Base-by-base conservation (phyloP, 2,329 filamentous ascomycete genomes). In the Neospermospora avenae region DNA sequence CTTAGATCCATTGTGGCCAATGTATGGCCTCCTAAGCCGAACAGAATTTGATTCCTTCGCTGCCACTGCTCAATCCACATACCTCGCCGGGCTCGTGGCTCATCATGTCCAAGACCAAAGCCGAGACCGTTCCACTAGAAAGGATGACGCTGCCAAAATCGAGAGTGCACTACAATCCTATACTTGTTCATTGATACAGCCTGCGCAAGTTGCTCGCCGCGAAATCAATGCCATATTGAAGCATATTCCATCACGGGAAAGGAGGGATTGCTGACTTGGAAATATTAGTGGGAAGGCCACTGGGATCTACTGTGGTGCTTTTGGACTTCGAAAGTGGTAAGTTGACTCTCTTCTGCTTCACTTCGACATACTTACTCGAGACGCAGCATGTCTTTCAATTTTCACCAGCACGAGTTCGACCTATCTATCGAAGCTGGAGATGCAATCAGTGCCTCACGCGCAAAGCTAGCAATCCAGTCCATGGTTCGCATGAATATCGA, bases 271-370 rank as follows among this genome's bases (percentile, higher is more conserved):
- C 37, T 35, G 28, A 42, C n/a, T 20, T 13, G 16, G 20, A 1
- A 34, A 4, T 35, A 24, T 22, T 16, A 57, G 55, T 14, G 61
- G 63, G 13, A 35, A 62, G 35, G 49, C 61, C 2, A 18, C 28
- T n/a, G 63, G 61, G 16, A 13, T 10, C 10, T 65, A 63, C 42
- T 63, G 61, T 35, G 63, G 61, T 22, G 56, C 61, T 18, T 63
- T 60, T 35, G 58, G 49, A 6, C 35, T 65, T 7, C 59, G 58
- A 4, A 56, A 37, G 3, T 51, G 39, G 63, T 63, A 42, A 31
- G 22, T 51, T 20, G 3, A 48, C 16, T n/a, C 24, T 31, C 22
- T 24, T 5, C 31, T 35, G 24, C 13, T 48, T 48, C 2, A 56
- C 31, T 49, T 35, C 8, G 18, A 49, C 20, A 41, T 49, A 4